Conservation (phyloP, 352 stramenopile genomes). For the Phytophthora melonis region DNA sequence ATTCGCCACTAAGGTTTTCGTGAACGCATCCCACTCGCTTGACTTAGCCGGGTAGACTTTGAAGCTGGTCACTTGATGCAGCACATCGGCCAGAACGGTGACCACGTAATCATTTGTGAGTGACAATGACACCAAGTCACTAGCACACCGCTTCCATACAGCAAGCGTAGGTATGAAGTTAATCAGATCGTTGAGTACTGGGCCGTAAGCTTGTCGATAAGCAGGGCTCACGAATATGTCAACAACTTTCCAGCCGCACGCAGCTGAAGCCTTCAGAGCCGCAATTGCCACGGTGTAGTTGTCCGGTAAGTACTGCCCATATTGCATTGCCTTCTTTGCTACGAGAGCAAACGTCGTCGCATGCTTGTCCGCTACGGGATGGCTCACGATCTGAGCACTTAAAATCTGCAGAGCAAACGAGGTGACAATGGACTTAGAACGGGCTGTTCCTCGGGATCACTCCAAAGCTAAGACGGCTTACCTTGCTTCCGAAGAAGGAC, state of each 20-base stretch:
- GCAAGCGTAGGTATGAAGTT: constrained; percentile 46
- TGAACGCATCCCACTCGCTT: constrained; percentile 58
- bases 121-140: constrained; percentile 39
- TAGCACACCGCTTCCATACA: constrained; percentile 55
- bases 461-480: constrained; percentile 22
- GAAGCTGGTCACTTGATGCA: constrained; percentile 46
- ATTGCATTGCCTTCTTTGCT: constrained; percentile 34
- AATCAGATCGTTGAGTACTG: constrained; percentile 60
- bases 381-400: constrained; percentile 25
- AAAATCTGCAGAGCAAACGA: constrained; percentile 27
- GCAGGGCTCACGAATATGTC: constrained; percentile 46
- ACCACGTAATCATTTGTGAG: constrained; percentile 46
- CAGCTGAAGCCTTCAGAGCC: constrained; percentile 53
- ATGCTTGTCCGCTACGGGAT: constrained; percentile 26
- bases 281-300: constrained; percentile 32
- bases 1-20: constrained; percentile 49
- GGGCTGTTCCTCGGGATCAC: not conserved
- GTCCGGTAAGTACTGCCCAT: constrained; percentile 33
- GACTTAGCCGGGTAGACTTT: constrained; percentile 49
- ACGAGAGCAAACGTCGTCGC: constrained; percentile 32
- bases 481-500: constrained; percentile 43
- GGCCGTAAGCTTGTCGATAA: constrained; percentile 38
- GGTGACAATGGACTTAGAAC: constrained; percentile 7
- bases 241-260: constrained; percentile 60
- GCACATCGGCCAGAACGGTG: constrained; percentile 44